A percentile compares a stretch with the other conserved stretches of the same genome.
Evolutionary conservation across 2,329 filamentous ascomycete species (phyloP).

Genomic region (Ilyonectria mors-panacis): DNA sequence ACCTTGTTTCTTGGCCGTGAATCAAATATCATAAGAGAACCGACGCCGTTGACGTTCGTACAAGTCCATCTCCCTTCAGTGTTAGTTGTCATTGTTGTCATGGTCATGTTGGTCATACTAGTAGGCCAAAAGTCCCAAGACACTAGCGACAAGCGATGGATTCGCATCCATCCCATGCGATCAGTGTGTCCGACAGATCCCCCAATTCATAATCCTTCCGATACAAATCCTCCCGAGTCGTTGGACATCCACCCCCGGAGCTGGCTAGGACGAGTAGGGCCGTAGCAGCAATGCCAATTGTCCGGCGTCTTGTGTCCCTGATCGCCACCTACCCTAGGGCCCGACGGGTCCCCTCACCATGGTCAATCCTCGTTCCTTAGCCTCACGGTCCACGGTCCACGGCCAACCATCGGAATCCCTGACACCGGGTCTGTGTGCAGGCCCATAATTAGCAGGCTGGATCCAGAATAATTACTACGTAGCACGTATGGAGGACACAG

Average conservation of each 20-base stretch:
- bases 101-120: neutral
- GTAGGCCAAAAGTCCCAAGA: neutral
- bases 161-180: neutral
- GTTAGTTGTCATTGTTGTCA: neutral
- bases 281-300: neutral
- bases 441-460: neutral
- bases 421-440: neutral
- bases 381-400: neutral
- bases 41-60: no score
- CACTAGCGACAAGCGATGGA: neutral
- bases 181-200: neutral
- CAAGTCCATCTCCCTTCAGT: no score
- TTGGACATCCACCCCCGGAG: neutral
- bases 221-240: constrained; percentile 2
- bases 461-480: neutral
- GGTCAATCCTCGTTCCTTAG: neutral
- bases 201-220: constrained; percentile 6
- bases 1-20: no score
- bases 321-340: neutral
- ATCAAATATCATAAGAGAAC: no score
- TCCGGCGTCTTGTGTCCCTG: neutral
- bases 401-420: neutral
- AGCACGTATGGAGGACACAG: neutral
- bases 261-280: neutral
- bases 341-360: neutral